Conservation (phyloP, 768 basidiomycete genomes). For the Piloderma croceum region DNA sequence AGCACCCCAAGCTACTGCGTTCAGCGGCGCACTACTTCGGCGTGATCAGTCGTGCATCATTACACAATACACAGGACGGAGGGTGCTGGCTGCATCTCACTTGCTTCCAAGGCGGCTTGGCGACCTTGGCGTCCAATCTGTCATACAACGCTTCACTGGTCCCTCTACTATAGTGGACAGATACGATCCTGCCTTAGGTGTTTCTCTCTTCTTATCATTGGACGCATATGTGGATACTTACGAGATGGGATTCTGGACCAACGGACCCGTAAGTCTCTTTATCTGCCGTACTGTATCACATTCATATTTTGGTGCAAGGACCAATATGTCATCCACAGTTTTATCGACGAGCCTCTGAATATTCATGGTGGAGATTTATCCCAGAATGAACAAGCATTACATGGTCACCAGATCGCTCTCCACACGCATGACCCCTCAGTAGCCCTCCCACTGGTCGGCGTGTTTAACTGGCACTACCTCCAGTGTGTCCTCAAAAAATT, state of each 20-base stretch:
- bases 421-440: constrained; percentile 8
- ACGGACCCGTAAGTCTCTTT: constrained; percentile 14
- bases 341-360: constrained; percentile 2
- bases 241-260: constrained; percentile 15
- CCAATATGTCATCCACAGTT: too few relatives aligned
- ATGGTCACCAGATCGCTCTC: constrained; percentile 13
- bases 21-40: constrained; percentile 8
- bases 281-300: constrained; percentile 4
- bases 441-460: constrained; percentile 10
- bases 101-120: constrained; percentile 14
- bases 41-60: constrained; percentile 7
- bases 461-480: constrained; percentile 15
- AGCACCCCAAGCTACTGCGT: constrained; percentile 6
- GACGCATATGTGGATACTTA: constrained; percentile 9
- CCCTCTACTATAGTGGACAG: constrained; percentile 10
- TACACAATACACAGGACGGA: neutral
- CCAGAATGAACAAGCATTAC: constrained; percentile 5
- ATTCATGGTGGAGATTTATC: constrained; percentile 3
- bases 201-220: constrained; percentile 9
- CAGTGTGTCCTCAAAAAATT: constrained; percentile 18
- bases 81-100: constrained; percentile 8
- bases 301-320: constrained; percentile 11
- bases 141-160: constrained; percentile 13
- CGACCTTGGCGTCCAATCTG: constrained; percentile 12
- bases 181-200: constrained; percentile 13